These are phyloP conservation scores for Phycomyces blakesleeanus DNA, from an alignment of 192 early-diverging fungal genomes.

Conservation along the genomic window DNA sequence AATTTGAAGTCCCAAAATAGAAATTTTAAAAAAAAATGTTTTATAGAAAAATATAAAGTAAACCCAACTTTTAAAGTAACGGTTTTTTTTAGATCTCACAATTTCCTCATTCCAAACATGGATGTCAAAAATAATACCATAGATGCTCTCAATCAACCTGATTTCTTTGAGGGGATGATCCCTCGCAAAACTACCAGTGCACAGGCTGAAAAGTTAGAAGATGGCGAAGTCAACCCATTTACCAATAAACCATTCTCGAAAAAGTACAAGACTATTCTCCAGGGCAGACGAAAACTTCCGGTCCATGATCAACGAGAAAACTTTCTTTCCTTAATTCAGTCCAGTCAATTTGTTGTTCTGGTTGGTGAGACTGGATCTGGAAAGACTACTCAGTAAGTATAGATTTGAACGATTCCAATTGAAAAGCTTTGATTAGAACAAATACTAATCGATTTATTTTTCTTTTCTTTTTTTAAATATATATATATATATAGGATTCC, in stretches of 20 bases:
- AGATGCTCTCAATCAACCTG: too few relatives aligned
- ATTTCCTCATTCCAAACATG: too few relatives aligned
- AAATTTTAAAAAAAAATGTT: too few relatives aligned
- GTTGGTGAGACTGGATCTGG: slow-evolving; percentile 98
- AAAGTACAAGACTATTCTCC: slow-evolving; percentile 68
- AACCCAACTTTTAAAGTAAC: too few relatives aligned
- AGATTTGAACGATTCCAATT: not conserved
- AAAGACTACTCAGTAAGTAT: slow-evolving; percentile 84
- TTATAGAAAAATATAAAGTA: too few relatives aligned
- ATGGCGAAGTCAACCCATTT: slow-evolving; percentile 72
- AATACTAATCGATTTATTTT: too few relatives aligned
- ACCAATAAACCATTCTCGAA: slow-evolving; percentile 77
- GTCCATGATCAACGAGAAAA: slow-evolving; percentile 82
- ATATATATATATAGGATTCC: slow-evolving; percentile 47
- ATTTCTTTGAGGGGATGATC: slow-evolving; percentile 42
- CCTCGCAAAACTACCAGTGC: slow-evolving; percentile 74
- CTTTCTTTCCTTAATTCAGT: slow-evolving; percentile 77
- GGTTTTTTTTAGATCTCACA: too few relatives aligned
- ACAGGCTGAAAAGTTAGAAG: slow-evolving; percentile 75
- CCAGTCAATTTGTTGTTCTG: slow-evolving; percentile 84
- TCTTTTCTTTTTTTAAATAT: too few relatives aligned
- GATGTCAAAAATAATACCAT: too few relatives aligned
- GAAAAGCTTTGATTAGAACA: too few relatives aligned
- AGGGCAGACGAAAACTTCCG: slow-evolving; percentile 82
- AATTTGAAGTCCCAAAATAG: too few relatives aligned